These are phyloP conservation scores for Nicotiana noctiflora DNA, from an alignment of 257 asterid genomes.

Conservation along the genomic window DNA sequence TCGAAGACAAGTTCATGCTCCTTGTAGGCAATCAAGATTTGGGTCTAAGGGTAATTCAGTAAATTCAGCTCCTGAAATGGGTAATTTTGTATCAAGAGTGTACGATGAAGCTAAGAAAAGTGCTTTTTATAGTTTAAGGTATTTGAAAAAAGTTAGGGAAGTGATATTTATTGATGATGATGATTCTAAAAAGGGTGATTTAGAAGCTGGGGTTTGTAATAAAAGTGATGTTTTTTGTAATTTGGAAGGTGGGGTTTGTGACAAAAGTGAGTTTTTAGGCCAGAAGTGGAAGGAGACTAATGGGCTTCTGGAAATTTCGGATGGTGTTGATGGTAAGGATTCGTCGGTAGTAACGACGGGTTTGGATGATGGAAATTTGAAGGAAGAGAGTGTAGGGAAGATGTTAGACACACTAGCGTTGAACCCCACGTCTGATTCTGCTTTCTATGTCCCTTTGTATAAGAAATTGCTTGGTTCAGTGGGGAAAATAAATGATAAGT, in stretches of 20 bases:
- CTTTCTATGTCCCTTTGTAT: slow-evolving; percentile 16
- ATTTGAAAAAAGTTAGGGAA: not conserved
- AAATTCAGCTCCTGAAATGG: slow-evolving; percentile 21
- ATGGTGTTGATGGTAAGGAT: slow-evolving; percentile 14
- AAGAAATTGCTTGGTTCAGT: slow-evolving; percentile 20
- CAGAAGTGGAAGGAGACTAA: not conserved
- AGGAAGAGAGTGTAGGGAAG: slow-evolving; percentile 25
- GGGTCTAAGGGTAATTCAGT: not conserved
- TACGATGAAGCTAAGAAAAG: not conserved
- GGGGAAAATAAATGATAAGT: slow-evolving; percentile 21
- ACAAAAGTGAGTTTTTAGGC: not conserved
- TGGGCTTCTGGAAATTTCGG: slow-evolving; percentile 14
- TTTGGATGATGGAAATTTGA: slow-evolving; percentile 25
- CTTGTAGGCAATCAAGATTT: slow-evolving; percentile 31
- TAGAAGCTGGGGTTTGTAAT: slow-evolving; percentile 16
- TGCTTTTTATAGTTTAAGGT: not conserved
- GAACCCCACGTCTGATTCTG: slow-evolving; percentile 13
- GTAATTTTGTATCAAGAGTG: slow-evolving; percentile 6
- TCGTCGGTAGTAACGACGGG: slow-evolving; percentile 24
- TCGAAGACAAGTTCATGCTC: slow-evolving; percentile 54
- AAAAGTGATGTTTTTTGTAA: not conserved
- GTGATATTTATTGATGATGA: not conserved
- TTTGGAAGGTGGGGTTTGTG: slow-evolving; percentile 11
- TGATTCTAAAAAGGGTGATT: slow-evolving; percentile 9
- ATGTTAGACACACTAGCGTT: slow-evolving; percentile 12